Evolutionary conservation across 441 rosid genomes (phyloP).

Genomic region (Gossypium gossypioides): DNA sequence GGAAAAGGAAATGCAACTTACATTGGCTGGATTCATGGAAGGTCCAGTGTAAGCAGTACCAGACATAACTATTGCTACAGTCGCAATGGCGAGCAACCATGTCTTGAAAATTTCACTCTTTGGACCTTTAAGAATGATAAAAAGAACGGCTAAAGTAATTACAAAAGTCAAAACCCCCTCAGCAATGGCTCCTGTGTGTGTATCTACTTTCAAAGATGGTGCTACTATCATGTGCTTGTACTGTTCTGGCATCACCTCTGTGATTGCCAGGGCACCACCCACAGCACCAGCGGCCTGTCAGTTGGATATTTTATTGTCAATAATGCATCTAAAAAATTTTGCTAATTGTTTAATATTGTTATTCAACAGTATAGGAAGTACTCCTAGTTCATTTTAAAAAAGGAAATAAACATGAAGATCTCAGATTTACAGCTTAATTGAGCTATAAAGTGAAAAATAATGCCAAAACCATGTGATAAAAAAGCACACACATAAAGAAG

Average conservation of each 20-base stretch:
- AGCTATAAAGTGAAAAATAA: not conserved
- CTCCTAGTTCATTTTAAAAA: not conserved
- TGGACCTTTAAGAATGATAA: conserved; percentile 62
- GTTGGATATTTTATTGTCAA: not conserved
- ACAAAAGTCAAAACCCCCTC: conserved; percentile 66
- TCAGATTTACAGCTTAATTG: not conserved
- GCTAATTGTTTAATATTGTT: not conserved
- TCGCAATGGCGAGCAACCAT: conserved; percentile 52
- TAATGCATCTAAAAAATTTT: not conserved
- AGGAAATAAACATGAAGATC: not conserved
- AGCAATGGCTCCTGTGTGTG: conserved; percentile 64
- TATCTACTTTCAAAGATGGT: conserved; percentile 51
- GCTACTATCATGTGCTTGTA: conserved; percentile 56
- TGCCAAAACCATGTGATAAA: not conserved
- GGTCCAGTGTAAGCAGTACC: conserved; percentile 73
- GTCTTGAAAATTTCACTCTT: conserved; percentile 32
- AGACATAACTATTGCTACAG: conserved; percentile 37
- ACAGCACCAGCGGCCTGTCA: conserved; percentile 77
- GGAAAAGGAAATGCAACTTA: conserved; percentile 27
- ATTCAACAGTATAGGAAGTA: not conserved
- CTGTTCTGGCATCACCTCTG: conserved; percentile 57
- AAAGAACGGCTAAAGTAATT: conserved; percentile 50
- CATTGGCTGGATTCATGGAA: conserved; percentile 86
- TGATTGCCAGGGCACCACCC: conserved; percentile 60
- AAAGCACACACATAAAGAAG: not conserved